Evolutionary conservation across 331 rosid genomes (phyloP), one percentile per base, ranked within the genome.

Genomic region (Quercus tomentella): DNA sequence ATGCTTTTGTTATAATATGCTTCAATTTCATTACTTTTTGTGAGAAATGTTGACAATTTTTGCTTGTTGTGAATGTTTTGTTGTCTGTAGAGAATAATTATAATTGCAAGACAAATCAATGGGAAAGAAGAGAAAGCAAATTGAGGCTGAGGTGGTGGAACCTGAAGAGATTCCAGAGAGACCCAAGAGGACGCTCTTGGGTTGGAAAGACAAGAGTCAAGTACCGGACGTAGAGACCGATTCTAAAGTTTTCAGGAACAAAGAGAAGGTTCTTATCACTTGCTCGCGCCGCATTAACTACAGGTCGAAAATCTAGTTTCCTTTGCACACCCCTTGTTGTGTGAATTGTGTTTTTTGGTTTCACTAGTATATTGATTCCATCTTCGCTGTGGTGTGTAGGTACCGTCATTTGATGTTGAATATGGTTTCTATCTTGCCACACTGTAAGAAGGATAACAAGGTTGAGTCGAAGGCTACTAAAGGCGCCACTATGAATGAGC

Each of bases 381-480:
- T 25, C 2, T 28, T 18, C 1, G 3, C 54, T 14, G 74, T 0
- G 22, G 73, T 10, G 31, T 28, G n/a, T 70, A 93, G 99, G 88
- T 96, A 91, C 83, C 98, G 98, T 26, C 99, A 96, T 86, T 83
- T 96, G 84, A 96, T 96, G 99, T 88, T 93, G 94, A 96, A 96
- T 76, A 20, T 96, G 83, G 97, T 93, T 58, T 91, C 95, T 16
- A 89, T 96, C 72, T 79, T 96, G 83, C 99, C 99, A 37, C 99
- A 96, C 43, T 89, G 91, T 82, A 93, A 96, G 91, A 95, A 90
- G 94, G 99, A 93, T 74, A 95, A 81, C 86, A 90, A 95, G 84
- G 89, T 91, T 25, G 93, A 95, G 79, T 88, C 96, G 3, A 90
- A 87, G 85, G 88, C 88, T 45, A 88, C 89, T 31, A 91, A 93